These are phyloP conservation scores for Hymenoscyphus fraxineus DNA, from an alignment of 2,329 filamentous ascomycete species.

Conservation along the genomic window DNA sequence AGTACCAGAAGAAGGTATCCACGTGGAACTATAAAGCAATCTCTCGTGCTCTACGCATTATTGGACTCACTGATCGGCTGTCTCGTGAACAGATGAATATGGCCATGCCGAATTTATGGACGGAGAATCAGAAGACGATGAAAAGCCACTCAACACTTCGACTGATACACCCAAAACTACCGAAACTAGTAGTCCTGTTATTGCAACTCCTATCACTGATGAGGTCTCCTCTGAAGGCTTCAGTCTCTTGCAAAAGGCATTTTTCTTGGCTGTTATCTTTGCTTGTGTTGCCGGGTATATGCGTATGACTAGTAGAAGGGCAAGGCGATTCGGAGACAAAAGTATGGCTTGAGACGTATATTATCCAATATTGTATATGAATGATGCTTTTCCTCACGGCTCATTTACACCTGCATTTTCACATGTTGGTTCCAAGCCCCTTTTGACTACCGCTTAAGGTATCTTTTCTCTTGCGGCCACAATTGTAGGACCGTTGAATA, in stretches of 20 bases:
- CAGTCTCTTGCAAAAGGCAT: conserved; percentile 47
- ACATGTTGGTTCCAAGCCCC: background rate
- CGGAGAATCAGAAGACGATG: conserved; percentile 29
- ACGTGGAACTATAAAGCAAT: conserved; percentile 72
- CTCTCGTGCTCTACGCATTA: conserved; percentile 21
- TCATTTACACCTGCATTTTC: background rate
- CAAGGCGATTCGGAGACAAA: conserved; percentile 27
- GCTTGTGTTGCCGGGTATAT: conserved; percentile 45
- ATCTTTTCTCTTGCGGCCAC: too few species aligned
- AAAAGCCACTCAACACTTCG: conserved; percentile 18
- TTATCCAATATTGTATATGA: conserved; percentile 5
- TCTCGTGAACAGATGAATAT: conserved; percentile 29
- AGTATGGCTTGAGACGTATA: conserved; percentile 28
- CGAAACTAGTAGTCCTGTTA: conserved; percentile 22
- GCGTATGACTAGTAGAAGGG: conserved; percentile 39
- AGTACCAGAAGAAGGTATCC: conserved; percentile 87
- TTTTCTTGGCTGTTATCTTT: conserved; percentile 48
- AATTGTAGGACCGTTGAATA: background rate
- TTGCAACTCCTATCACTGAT: conserved; percentile 22
- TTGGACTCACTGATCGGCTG: conserved; percentile 33
- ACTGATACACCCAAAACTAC: conserved; percentile 13
- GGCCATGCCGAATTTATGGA: conserved; percentile 33
- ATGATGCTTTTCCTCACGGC: background rate
- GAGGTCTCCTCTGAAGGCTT: conserved; percentile 34
- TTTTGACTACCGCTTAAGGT: too few species aligned